These are phyloP conservation scores for Ilyonectria robusta DNA, from an alignment of 2,329 filamentous ascomycete species.

Conservation along the genomic window DNA sequence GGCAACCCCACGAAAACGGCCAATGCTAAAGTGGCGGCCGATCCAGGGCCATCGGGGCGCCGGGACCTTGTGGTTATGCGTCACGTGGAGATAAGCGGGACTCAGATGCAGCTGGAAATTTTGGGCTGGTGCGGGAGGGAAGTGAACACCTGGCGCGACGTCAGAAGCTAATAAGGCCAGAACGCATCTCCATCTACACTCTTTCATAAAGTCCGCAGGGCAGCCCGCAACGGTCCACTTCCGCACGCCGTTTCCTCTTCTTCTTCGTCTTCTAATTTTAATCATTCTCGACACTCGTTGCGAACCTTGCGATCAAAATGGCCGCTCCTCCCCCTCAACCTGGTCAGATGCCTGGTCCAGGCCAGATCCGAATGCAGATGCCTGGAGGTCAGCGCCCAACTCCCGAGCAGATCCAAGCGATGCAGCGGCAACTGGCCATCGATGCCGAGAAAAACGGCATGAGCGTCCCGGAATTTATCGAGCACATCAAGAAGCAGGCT, in stretches of 20 bases:
- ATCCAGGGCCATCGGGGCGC: background rate
- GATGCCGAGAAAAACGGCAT: conserved; percentile 90
- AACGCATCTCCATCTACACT: conserved; percentile 38
- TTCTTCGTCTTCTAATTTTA: conserved; percentile 31
- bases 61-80: background rate
- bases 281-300: conserved; percentile 34
- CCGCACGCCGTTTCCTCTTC: conserved; percentile 21
- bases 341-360: conserved; percentile 40
- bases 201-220: conserved; percentile 35
- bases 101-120: conserved; percentile 46
- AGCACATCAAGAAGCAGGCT: conserved; percentile 73
- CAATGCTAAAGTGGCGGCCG: background rate
- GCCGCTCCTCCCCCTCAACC: conserved; percentile 48
- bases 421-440: conserved; percentile 85
- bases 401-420: conserved; percentile 86
- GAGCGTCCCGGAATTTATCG: conserved; percentile 87
- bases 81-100: conserved; percentile 43
- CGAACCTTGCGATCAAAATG: conserved; percentile 40
- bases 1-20: conserved; percentile 12
- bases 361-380: conserved; percentile 49
- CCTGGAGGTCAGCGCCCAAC: conserved; percentile 69
- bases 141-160: conserved; percentile 54
- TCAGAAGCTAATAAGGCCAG: conserved; percentile 33
- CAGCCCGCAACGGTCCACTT: conserved; percentile 27
- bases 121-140: conserved; percentile 35